Conservation (phyloP, 2,329 filamentous ascomycete species). For the Mollisiaceae sp. region DNA sequence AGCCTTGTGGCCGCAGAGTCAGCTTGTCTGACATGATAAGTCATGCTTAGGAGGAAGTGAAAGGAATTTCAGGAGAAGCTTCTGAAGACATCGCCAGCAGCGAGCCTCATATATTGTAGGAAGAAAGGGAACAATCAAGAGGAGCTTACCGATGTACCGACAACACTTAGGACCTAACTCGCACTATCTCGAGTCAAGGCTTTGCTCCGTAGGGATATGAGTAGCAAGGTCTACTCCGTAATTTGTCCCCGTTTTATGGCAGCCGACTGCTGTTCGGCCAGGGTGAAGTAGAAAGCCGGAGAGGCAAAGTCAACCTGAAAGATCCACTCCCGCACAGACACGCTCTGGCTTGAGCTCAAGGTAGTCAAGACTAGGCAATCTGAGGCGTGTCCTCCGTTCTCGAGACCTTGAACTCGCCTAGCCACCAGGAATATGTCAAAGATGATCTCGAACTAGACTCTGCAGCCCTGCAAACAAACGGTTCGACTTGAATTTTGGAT, state of each 20-base stretch:
- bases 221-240: conserved; percentile 27
- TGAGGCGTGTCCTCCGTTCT: conserved; percentile 11
- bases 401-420: neutral
- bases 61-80: conserved; percentile 13
- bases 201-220: conserved; percentile 25
- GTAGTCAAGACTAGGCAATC: conserved; percentile 11
- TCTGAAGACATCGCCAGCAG: conserved; percentile 23
- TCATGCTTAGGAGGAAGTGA: conserved; percentile 35
- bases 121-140: conserved; percentile 11
- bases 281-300: conserved; percentile 17
- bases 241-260: conserved; percentile 27
- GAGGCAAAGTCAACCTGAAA: conserved; percentile 9
- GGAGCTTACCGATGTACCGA: conserved; percentile 24
- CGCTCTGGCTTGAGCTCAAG: conserved; percentile 14
- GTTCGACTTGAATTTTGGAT: neutral
- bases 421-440: neutral
- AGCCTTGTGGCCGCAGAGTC: conserved; percentile 39
- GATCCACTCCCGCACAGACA: conserved; percentile 17
- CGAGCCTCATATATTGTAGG: conserved; percentile 23
- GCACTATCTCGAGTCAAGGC: conserved; percentile 31
- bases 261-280: conserved; percentile 16
- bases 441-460: conserved; percentile 6
- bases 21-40: conserved; percentile 41
- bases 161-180: conserved; percentile 10
- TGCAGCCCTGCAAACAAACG: neutral